phyloP scores from a whole-genome alignment of 2,329 filamentous ascomycete species.

The Aureobasidium sp. region DNA sequence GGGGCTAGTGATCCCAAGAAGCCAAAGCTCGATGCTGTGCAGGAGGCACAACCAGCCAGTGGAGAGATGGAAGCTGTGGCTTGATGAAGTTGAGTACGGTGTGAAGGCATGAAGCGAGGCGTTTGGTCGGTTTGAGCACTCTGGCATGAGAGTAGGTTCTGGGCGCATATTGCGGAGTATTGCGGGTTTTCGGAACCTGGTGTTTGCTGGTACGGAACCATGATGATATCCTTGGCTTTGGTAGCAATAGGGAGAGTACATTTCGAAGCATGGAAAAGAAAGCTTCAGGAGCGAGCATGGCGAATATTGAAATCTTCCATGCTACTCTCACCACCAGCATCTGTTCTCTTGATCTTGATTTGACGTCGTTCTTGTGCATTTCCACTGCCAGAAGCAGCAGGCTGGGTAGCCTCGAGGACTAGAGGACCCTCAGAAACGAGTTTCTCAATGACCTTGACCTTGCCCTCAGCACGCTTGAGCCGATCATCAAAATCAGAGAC shows the following conservation, averaged over 20 bases:
- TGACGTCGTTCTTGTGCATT: slow-evolving; percentile 12
- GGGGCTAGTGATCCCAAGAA: slow-evolving; percentile 34
- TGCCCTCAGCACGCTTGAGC: slow-evolving; percentile 72
- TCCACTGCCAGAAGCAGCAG: background rate
- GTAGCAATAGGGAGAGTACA: background rate
- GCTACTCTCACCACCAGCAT: slow-evolving; percentile 18
- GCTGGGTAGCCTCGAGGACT: background rate
- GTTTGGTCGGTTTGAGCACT: background rate
- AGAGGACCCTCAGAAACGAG: slow-evolving; percentile 44
- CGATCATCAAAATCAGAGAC: slow-evolving; percentile 90
- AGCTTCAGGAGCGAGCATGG: slow-evolving; percentile 13
- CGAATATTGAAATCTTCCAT: slow-evolving; percentile 31
- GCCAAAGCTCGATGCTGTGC: slow-evolving; percentile 26
- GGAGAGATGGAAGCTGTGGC: slow-evolving; percentile 6
- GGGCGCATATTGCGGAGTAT: background rate
- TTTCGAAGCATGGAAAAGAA: background rate
- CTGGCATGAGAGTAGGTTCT: background rate
- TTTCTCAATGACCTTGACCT: slow-evolving; percentile 76
- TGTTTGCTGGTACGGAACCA: slow-evolving; percentile 4
- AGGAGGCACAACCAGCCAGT: background rate
- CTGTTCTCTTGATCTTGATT: slow-evolving; percentile 19
- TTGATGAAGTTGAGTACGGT: background rate
- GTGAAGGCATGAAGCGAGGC: slow-evolving; percentile 1
- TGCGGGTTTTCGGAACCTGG: background rate
- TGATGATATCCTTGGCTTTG: slow-evolving; percentile 6